Evolutionary conservation across 1,139 yeast species (phyloP).

Genomic region (Hanseniaspora uvarum): DNA sequence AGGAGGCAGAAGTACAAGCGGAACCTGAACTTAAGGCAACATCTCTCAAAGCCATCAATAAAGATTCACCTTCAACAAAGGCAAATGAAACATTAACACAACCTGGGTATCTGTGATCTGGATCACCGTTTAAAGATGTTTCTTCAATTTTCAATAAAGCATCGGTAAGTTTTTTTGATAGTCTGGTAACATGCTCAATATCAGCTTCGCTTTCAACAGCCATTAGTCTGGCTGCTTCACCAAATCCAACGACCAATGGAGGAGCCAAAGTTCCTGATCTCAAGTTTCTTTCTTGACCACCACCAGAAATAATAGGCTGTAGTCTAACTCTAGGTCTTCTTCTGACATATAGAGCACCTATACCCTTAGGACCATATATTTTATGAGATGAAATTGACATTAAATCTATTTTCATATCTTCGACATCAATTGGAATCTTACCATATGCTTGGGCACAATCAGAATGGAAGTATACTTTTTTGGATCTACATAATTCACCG

Average conservation of each 20-base stretch:
- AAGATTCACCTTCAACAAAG: constrained; percentile 93
- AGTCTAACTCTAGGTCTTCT: constrained; percentile 97
- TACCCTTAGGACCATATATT: constrained; percentile 96
- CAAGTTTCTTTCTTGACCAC: constrained; percentile 98
- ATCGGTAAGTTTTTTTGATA: constrained; percentile 61
- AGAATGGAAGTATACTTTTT: constrained; percentile 94
- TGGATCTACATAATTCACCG: constrained; percentile 72
- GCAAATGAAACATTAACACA: constrained; percentile 96
- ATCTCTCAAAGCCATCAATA: constrained; percentile 93
- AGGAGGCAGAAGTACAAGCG: constrained; percentile 98
- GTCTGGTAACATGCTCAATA: constrained; percentile 51
- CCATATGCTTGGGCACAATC: constrained; percentile 98
- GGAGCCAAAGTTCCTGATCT: constrained; percentile 96
- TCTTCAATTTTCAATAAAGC: constrained; percentile 77
- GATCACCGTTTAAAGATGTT: constrained; percentile 81
- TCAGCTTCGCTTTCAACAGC: constrained; percentile 65
- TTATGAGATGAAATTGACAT: constrained; percentile 93
- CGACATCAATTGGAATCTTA: constrained; percentile 83
- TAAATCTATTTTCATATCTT: constrained; percentile 83
- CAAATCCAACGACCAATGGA: constrained; percentile 89
- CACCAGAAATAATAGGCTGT: constrained; percentile 91
- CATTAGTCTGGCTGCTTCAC: constrained; percentile 90
- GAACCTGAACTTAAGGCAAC: constrained; percentile 94
- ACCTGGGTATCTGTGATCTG: constrained; percentile 66
- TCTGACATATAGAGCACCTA: constrained; percentile 90